These are phyloP conservation scores for Coemansia sp. DNA, from an alignment of 192 early-diverging fungal species.

Conservation along the genomic window DNA sequence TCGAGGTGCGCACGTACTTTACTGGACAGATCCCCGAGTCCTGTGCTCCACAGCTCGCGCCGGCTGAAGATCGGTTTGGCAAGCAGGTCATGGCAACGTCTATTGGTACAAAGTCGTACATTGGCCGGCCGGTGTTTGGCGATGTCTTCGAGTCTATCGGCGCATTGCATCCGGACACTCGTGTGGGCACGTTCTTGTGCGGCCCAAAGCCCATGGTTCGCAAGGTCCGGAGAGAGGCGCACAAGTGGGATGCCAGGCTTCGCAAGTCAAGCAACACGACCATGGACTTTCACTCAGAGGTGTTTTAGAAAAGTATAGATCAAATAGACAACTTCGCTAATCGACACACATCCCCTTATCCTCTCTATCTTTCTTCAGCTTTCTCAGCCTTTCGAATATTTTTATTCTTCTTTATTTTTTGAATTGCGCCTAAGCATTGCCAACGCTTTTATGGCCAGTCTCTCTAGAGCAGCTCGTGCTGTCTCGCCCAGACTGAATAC, in stretches of 20 bases:
- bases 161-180: slow-evolving; percentile 60
- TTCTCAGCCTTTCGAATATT: neutral
- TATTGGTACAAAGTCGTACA: slow-evolving; percentile 68
- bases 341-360: neutral
- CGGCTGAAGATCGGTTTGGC: slow-evolving; percentile 57
- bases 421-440: neutral
- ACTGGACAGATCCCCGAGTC: slow-evolving; percentile 65
- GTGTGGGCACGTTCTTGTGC: slow-evolving; percentile 86
- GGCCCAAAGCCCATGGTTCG: slow-evolving; percentile 75
- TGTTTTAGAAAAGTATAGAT: slow-evolving; percentile 14
- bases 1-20: slow-evolving; percentile 71
- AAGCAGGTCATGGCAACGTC: slow-evolving; percentile 66
- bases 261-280: slow-evolving; percentile 22
- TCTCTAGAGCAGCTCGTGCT: neutral
- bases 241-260: slow-evolving; percentile 37
- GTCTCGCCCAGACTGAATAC: neutral
- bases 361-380: neutral
- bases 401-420: neutral
- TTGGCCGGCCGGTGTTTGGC: slow-evolving; percentile 80
- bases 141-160: slow-evolving; percentile 67
- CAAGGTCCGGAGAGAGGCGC: slow-evolving; percentile 57
- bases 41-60: slow-evolving; percentile 48
- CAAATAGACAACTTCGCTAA: neutral
- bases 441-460: neutral
- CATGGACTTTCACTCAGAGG: slow-evolving; percentile 34